These are phyloP conservation scores for Fusarium sp. DNA, from an alignment of 2,329 filamentous ascomycete species.

Conservation along the genomic window DNA sequence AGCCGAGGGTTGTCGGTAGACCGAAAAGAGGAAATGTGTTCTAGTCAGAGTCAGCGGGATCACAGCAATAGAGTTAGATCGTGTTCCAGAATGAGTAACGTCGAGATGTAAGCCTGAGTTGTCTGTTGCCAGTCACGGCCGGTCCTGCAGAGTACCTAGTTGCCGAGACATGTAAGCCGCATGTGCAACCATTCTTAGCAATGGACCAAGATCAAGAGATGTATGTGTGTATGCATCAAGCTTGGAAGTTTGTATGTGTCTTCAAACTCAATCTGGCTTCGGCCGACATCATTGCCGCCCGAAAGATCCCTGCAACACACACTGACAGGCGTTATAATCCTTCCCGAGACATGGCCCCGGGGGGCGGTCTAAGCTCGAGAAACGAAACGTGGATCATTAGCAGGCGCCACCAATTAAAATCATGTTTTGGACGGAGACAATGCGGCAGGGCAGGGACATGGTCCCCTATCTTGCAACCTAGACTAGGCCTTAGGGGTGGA, in stretches of 20 bases:
- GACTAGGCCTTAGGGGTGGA: not conserved
- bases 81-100: conserved; percentile 5
- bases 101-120: conserved; percentile 15
- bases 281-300: not conserved
- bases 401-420: conserved; percentile 19
- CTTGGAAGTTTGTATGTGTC: conserved; percentile 15
- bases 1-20: conserved; percentile 28
- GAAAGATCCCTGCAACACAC: conserved; percentile 8
- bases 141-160: conserved; percentile 7
- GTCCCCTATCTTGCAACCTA: conserved; percentile 17
- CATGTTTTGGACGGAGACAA: conserved; percentile 38
- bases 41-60: conserved; percentile 30
- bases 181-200: conserved; percentile 26
- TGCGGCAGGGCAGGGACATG: conserved; percentile 34
- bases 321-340: conserved; percentile 21
- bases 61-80: not conserved
- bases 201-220: conserved; percentile 14
- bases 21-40: not conserved
- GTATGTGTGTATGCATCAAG: not conserved
- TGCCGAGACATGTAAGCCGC: conserved; percentile 26
- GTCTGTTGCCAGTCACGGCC: not conserved
- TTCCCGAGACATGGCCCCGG: conserved; percentile 40
- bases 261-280: conserved; percentile 18
- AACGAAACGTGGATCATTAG: conserved; percentile 14
- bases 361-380: conserved; percentile 8